Evolutionary conservation across 768 basidiomycete species (phyloP).

Genomic region (Trametes maxima): DNA sequence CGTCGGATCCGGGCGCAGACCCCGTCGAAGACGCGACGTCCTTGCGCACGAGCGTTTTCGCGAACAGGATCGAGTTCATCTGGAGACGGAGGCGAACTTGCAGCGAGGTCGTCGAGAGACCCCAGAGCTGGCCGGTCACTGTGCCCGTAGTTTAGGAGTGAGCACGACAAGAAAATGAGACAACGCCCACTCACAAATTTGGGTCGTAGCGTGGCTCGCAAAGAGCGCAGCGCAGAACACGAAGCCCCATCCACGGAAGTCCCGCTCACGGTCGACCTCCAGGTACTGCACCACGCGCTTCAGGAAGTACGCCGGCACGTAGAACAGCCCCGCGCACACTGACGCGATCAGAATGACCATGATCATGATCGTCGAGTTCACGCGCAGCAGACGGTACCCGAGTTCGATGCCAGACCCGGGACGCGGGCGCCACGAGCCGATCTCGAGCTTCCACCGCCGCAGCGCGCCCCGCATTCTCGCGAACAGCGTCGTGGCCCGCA

Average conservation of each 20-base stretch:
- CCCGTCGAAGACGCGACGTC: conserved; percentile 72
- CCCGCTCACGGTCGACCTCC: conserved; percentile 59
- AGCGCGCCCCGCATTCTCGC: conserved; percentile 62
- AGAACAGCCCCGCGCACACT: conserved; percentile 63
- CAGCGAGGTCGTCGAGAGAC: conserved; percentile 64
- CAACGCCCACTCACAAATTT: conserved; percentile 42
- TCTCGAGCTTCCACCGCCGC: conserved; percentile 49
- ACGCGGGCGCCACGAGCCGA: conserved; percentile 60
- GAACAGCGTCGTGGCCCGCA: conserved; percentile 70
- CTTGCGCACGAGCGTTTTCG: conserved; percentile 85
- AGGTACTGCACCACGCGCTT: conserved; percentile 62
- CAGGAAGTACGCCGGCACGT: conserved; percentile 62
- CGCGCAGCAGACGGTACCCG: conserved; percentile 58
- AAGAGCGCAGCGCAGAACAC: conserved; percentile 60
- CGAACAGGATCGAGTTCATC: conserved; percentile 82
- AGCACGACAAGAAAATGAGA: not conserved
- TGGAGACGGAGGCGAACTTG: conserved; percentile 74
- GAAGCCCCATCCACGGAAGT: conserved; percentile 72
- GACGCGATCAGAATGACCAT: conserved; percentile 54
- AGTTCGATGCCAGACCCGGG: conserved; percentile 68
- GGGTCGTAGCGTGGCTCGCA: conserved; percentile 43
- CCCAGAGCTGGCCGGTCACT: conserved; percentile 76
- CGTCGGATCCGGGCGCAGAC: conserved; percentile 28
- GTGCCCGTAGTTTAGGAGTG: not conserved
- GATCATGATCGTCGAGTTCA: conserved; percentile 50